Evolutionary conservation across 768 basidiomycete genomes (phyloP).

Genomic region (Boletus subcaerulescens): DNA sequence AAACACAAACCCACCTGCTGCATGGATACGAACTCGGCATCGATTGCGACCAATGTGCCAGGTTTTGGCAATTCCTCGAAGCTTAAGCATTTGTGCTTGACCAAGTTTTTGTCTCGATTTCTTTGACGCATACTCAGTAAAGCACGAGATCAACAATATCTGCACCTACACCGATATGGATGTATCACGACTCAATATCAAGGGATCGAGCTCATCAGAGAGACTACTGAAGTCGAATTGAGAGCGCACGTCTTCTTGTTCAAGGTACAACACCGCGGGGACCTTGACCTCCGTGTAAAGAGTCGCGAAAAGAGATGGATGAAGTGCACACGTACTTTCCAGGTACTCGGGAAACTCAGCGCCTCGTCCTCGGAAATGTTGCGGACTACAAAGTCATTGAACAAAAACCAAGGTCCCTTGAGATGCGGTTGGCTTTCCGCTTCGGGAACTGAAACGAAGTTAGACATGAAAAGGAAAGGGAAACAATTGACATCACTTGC

Average conservation of each 20-base stretch:
- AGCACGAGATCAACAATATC: neutral
- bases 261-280: conserved; percentile 88
- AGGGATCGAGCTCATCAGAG: conserved; percentile 64
- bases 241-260: conserved; percentile 61
- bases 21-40: conserved; percentile 97
- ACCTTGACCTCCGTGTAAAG: conserved; percentile 44
- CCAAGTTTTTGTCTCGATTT: conserved; percentile 65
- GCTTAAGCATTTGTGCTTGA: conserved; percentile 76
- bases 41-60: conserved; percentile 90
- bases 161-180: conserved; percentile 75
- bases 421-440: conserved; percentile 43
- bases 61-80: conserved; percentile 77
- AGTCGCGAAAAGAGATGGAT: neutral
- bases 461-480: neutral
- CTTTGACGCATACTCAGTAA: conserved; percentile 36
- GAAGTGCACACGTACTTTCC: conserved; percentile 69
- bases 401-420: conserved; percentile 79
- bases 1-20: conserved; percentile 60
- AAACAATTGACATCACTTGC: conserved; percentile 33
- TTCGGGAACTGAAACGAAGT: conserved; percentile 57
- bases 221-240: conserved; percentile 63
- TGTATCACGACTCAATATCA: conserved; percentile 80
- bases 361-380: conserved; percentile 87
- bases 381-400: conserved; percentile 93
- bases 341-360: conserved; percentile 78